phyloP scores from a whole-genome alignment of 305 asterid species.

The Rubia tinctorum region DNA sequence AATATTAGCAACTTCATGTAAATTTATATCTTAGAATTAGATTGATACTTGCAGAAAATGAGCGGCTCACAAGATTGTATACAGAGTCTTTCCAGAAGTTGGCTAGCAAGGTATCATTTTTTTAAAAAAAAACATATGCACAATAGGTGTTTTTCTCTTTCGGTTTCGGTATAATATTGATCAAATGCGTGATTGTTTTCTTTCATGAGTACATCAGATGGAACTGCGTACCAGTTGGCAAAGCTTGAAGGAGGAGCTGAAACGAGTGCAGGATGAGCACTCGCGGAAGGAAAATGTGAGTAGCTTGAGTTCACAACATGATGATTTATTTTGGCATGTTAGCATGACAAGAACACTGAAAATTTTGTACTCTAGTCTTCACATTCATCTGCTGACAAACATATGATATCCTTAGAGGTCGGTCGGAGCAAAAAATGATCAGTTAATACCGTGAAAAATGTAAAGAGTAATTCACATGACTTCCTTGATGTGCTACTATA shows the following conservation, averaged over 20 bases:
- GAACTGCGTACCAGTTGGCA: conserved; percentile 31
- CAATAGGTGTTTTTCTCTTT: not conserved
- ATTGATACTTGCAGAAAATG: conserved; percentile 29
- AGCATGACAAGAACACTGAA: not conserved
- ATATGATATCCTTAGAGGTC: not conserved
- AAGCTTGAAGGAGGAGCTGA: conserved; percentile 35
- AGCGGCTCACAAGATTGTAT: conserved; percentile 28
- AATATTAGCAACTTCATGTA: not conserved
- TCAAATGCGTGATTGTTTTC: not conserved
- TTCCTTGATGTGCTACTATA: not conserved
- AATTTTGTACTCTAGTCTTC: not conserved
- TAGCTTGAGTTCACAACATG: not conserved
- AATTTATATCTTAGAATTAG: not conserved
- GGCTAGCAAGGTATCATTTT: conserved; percentile 27
- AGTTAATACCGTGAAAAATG: not conserved
- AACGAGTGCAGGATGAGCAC: conserved; percentile 25
- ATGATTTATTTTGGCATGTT: not conserved
- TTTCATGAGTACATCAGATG: conserved; percentile 21
- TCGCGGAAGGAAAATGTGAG: conserved; percentile 33
- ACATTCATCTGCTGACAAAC: not conserved
- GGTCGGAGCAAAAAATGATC: not conserved
- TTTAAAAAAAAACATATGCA: not conserved
- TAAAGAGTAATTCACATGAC: not conserved
- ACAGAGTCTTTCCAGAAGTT: conserved; percentile 25
- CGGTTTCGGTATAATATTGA: not conserved